Percentiles rank a stretch among this genome's conserved stretches.
Conservation (phyloP, 2,329 filamentous ascomycete genomes). For the Myriosclerotinia scirpicola region DNA sequence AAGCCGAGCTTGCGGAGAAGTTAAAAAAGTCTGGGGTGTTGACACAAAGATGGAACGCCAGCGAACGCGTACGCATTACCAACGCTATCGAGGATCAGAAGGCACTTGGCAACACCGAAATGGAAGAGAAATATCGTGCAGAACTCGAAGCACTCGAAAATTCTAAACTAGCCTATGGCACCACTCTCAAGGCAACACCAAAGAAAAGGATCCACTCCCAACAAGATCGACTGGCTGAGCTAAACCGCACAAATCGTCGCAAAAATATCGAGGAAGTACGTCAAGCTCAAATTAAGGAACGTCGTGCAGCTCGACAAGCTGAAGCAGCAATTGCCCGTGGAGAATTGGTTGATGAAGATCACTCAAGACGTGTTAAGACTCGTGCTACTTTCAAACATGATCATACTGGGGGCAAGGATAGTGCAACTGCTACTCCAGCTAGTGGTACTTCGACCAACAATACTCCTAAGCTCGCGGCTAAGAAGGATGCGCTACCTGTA, state of each 20-base stretch:
- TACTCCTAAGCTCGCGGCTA: slow-evolving; percentile 47
- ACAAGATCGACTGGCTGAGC: slow-evolving; percentile 77
- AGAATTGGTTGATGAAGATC: slow-evolving; percentile 57
- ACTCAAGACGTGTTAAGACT: slow-evolving; percentile 63
- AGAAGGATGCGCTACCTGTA: slow-evolving; percentile 47
- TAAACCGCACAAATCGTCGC: slow-evolving; percentile 82
- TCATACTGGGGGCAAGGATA: slow-evolving; percentile 55
- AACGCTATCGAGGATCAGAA: slow-evolving; percentile 67
- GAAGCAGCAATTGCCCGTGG: slow-evolving; percentile 63
- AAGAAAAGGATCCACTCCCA: slow-evolving; percentile 58
- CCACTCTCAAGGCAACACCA: slow-evolving; percentile 57
- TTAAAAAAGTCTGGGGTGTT: slow-evolving; percentile 69
- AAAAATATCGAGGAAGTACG: slow-evolving; percentile 88
- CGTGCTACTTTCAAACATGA: slow-evolving; percentile 68
- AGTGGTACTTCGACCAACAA: slow-evolving; percentile 43
- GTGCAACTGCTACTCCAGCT: slow-evolving; percentile 53
- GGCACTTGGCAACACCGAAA: slow-evolving; percentile 60
- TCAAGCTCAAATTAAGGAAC: slow-evolving; percentile 82
- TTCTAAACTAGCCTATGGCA: slow-evolving; percentile 73
- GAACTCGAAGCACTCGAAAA: slow-evolving; percentile 63
- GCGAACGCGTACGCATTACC: slow-evolving; percentile 66
- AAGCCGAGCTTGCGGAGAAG: slow-evolving; percentile 77
- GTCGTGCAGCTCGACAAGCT: slow-evolving; percentile 59
- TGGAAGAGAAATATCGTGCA: slow-evolving; percentile 54
- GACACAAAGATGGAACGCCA: slow-evolving; percentile 63